Percentiles rank a stretch among this genome's conserved stretches.
phyloP scores from a whole-genome alignment of 345 rosid species.

The Aquilaria sinensis region DNA sequence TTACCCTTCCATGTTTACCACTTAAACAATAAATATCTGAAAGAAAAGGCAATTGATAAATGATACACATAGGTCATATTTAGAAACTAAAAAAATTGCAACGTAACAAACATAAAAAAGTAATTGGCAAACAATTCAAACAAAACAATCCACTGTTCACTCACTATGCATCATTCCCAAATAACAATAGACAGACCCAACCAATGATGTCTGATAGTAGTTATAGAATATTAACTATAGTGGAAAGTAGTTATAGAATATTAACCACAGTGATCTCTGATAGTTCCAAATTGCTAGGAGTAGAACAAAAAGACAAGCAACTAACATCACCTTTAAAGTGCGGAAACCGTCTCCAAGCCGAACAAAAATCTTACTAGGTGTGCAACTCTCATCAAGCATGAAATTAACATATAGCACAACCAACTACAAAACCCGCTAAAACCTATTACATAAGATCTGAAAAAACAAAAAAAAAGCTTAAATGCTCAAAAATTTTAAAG shows the following conservation, averaged over 20 bases:
- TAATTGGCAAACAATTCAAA: too few relatives aligned
- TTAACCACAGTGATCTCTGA: not conserved
- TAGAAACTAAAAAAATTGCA: too few relatives aligned
- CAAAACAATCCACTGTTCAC: not conserved
- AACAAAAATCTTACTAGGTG: conserved; percentile 81
- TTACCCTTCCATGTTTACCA: too few relatives aligned
- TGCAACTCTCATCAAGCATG: conserved; percentile 93
- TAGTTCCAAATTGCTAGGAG: too few relatives aligned
- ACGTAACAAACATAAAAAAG: too few relatives aligned
- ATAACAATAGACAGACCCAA: conserved; percentile 70
- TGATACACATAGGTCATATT: too few relatives aligned
- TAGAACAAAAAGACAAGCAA: too few relatives aligned
- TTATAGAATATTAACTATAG: conserved; percentile 84
- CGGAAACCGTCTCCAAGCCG: conserved; percentile 94
- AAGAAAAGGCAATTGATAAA: too few relatives aligned
- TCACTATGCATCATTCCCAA: conserved; percentile 90
- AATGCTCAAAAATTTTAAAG: too few relatives aligned
- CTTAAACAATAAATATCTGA: too few relatives aligned
- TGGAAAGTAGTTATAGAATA: conserved; percentile 12
- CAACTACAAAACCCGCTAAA: conserved; percentile 55
- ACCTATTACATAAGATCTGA: conserved; percentile 7
- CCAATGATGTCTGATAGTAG: conserved; percentile 83
- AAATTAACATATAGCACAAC: conserved; percentile 84
- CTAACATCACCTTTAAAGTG: conserved; percentile 89
- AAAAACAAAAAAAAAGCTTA: too few relatives aligned